phyloP scores from a whole-genome alignment of 2,329 filamentous ascomycete species.

The Scorias spongiosa region DNA sequence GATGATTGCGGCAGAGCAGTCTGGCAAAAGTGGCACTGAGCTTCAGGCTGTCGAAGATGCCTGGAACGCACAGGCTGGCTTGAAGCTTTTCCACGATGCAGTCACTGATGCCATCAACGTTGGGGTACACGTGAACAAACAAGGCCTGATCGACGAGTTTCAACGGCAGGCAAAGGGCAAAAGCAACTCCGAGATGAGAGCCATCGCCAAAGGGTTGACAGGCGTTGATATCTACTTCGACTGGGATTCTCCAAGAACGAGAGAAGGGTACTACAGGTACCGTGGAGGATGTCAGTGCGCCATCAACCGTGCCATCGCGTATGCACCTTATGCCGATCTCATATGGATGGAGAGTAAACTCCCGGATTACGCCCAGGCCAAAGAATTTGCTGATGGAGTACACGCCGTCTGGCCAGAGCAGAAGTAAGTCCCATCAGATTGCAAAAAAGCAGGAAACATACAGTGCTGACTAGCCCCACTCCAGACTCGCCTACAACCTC shows the following conservation, averaged over 20 bases:
- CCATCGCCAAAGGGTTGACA: constrained; percentile 60
- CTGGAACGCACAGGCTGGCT: constrained; percentile 63
- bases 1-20: constrained; percentile 70
- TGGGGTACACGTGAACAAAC: constrained; percentile 52
- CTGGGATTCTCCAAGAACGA: constrained; percentile 85
- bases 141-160: constrained; percentile 52
- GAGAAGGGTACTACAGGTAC: constrained; percentile 91
- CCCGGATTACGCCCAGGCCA: constrained; percentile 78
- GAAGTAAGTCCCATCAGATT: constrained; percentile 47
- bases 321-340: constrained; percentile 75
- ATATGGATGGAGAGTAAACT: constrained; percentile 99
- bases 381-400: constrained; percentile 85
- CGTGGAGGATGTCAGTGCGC: constrained; percentile 83
- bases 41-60: constrained; percentile 86
- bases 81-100: constrained; percentile 83
- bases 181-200: constrained; percentile 67
- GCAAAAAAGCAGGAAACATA: neutral
- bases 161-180: constrained; percentile 57
- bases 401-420: constrained; percentile 92
- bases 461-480: neutral
- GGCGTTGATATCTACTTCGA: constrained; percentile 79
- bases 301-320: constrained; percentile 78
- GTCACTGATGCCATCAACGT: constrained; percentile 69
- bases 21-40: constrained; percentile 63
- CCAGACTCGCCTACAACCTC: constrained; percentile 88